These are phyloP conservation scores for Poa annua DNA, from an alignment of 176 grass and related monocot genomes.

Conservation along the genomic window DNA sequence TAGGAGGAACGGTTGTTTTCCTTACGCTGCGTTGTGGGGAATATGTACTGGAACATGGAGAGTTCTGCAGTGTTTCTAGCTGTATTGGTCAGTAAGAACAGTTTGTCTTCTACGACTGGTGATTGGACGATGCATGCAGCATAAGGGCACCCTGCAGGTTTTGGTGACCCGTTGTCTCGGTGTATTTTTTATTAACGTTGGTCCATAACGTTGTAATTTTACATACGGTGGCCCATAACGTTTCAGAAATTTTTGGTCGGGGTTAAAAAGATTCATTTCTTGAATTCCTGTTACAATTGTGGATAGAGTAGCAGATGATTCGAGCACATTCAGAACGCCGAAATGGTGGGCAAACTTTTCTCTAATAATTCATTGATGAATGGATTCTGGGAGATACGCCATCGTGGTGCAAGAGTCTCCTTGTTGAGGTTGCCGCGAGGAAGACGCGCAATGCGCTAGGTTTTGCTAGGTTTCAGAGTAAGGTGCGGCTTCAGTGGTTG, in stretches of 20 bases:
- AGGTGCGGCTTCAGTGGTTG: no score
- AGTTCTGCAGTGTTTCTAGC: conserved; percentile 27
- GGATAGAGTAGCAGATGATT: no score
- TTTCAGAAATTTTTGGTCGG: conserved; percentile 18
- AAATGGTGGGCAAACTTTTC: no score
- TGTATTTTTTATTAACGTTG: conserved; percentile 31
- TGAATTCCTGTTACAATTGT: no score
- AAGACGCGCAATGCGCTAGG: no score
- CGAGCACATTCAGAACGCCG: no score
- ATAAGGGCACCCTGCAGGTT: conserved; percentile 17
- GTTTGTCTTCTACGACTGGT: neutral
- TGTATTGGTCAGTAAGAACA: neutral
- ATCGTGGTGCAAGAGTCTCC: no score
- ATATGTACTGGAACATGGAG: conserved; percentile 21
- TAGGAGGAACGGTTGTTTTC: conserved; percentile 3
- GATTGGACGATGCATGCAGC: conserved; percentile 5
- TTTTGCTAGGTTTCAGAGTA: no score
- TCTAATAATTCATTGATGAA: no score
- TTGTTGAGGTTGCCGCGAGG: no score
- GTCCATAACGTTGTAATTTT: conserved; percentile 13
- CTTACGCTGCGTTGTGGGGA: conserved; percentile 34
- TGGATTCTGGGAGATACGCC: no score
- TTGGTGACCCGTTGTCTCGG: conserved; percentile 5
- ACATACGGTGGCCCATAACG: neutral
- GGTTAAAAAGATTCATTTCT: neutral